phyloP scores from a whole-genome alignment of 768 basidiomycete species.

The Aureoboletus auriporus region DNA sequence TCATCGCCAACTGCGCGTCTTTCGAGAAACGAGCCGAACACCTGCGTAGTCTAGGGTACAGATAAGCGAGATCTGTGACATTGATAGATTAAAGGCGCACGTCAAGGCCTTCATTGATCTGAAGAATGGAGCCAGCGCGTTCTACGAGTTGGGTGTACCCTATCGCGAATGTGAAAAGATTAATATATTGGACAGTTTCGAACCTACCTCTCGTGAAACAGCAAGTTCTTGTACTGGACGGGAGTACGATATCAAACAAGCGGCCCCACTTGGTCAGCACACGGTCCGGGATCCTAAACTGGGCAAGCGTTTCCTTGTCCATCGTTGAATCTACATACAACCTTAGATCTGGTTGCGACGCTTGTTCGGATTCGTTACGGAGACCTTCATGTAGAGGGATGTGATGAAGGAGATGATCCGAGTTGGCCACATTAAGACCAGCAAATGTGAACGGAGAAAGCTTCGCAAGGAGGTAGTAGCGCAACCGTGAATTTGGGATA shows the following conservation, averaged over 20 bases:
- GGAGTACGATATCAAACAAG: conserved; percentile 74
- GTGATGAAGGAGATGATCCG: conserved; percentile 39
- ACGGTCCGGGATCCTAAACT: conserved; percentile 50
- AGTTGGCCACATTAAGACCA: conserved; percentile 11
- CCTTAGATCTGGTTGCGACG: conserved; percentile 1
- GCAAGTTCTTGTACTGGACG: conserved; percentile 58
- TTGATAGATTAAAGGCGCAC: conserved; percentile 32
- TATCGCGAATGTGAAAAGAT: conserved; percentile 20
- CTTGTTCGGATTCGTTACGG: background rate
- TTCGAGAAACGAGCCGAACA: conserved; percentile 53
- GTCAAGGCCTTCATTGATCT: conserved; percentile 63
- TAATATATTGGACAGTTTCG: background rate
- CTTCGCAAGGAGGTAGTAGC: conserved; percentile 78
- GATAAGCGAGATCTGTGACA: background rate
- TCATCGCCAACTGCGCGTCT: conserved; percentile 38
- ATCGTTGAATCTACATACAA: conserved; percentile 10
- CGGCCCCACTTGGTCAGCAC: conserved; percentile 72
- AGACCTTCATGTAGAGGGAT: conserved; percentile 49
- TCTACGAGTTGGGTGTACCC: conserved; percentile 78
- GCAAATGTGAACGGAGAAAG: conserved; percentile 38
- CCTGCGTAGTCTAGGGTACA: conserved; percentile 50
- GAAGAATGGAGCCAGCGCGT: conserved; percentile 73
- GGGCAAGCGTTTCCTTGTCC: conserved; percentile 15
- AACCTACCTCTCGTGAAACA: conserved; percentile 74
- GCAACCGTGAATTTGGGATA: conserved; percentile 76